Base-by-base conservation (phyloP, 192 early-diverging fungal genomes). In the Linnemannia zychae region DNA sequence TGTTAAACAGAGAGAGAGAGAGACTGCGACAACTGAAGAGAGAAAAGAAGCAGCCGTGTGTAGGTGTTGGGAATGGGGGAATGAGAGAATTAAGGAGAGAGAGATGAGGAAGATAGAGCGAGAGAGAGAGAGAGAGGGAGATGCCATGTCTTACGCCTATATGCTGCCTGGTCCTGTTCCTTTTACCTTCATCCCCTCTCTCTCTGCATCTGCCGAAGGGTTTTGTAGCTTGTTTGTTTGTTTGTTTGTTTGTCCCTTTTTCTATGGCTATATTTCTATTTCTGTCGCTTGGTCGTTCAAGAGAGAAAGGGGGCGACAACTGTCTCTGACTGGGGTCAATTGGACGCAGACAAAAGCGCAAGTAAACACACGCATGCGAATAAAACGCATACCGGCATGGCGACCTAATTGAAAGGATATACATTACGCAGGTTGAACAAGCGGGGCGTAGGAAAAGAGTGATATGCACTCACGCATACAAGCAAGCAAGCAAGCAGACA, bases 31-130 rank as follows among this genome's bases (percentile, higher is more conserved):
- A n/a, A n/a, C n/a, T n/a, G n/a, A 20, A 52, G 28, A 31, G 57
- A 31, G 13, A 63, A 24, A n/a, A n/a, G 7, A 57, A 57, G 52
- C 9, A 28, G 28, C 28, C 57, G 57, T 63, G 24, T 63, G 57
- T 63, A 63, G 57, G 57, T 63, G 57, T 63, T 28, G 53, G 28
- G 73, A 75, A 75, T 63, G 73, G 40, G 73, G 73, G 40, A 57
- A 48, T 24, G 37, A 49, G 36, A 63, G n/a, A 53, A 40, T 13
- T 40, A 22, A 38, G 57, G 50, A 60, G 46, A 57, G 73, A 46
- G 57, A 63, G 44, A 48, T 53, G 49, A 72, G 40, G 37, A 20
- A n/a, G n/a, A n/a, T n/a, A n/a, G 38, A 46, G 46, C 20, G 69
- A 15, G 17, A 75, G 72, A 50, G 49, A 48, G 13, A 53, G n/a